Percentiles rank a stretch among this genome's conserved stretches.
phyloP scores from a whole-genome alignment of 331 rosid species.

The Spiraea crenata region DNA sequence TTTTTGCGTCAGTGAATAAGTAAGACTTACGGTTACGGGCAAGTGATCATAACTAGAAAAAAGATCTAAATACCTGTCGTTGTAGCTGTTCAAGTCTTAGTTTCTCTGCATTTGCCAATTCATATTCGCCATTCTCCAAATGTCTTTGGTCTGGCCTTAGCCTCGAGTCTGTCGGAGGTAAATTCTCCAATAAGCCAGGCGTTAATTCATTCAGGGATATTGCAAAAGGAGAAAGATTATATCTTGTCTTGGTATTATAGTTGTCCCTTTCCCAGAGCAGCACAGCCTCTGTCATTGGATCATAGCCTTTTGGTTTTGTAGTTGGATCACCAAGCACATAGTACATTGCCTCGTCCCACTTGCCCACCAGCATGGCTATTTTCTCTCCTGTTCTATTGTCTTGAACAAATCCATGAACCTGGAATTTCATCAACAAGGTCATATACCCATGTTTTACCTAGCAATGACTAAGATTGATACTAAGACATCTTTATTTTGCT shows the following conservation, averaged over 20 bases:
- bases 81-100: conserved; percentile 94
- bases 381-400: conserved; percentile 97
- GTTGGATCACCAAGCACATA: conserved; percentile 97
- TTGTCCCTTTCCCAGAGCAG: conserved; percentile 90
- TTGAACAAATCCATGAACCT: conserved; percentile 99
- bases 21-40: not conserved
- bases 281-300: conserved; percentile 97
- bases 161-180: conserved; percentile 97
- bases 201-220: conserved; percentile 86
- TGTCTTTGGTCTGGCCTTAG: conserved; percentile 97
- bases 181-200: conserved; percentile 60
- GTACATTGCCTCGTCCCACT: conserved; percentile 99
- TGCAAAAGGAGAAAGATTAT: conserved; percentile 91
- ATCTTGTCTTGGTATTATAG: conserved; percentile 70
- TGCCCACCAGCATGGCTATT: conserved; percentile 91
- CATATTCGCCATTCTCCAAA: conserved; percentile 95
- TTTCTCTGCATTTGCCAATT: conserved; percentile 87
- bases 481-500: too few species aligned
- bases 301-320: conserved; percentile 90
- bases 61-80: conserved; percentile 71
- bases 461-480: not conserved
- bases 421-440: conserved; percentile 27
- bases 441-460: not conserved
- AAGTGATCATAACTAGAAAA: not conserved
- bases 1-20: not conserved